phyloP scores from a whole-genome alignment of 2,329 filamentous ascomycete genomes.

The Nigrospora oryzae region DNA sequence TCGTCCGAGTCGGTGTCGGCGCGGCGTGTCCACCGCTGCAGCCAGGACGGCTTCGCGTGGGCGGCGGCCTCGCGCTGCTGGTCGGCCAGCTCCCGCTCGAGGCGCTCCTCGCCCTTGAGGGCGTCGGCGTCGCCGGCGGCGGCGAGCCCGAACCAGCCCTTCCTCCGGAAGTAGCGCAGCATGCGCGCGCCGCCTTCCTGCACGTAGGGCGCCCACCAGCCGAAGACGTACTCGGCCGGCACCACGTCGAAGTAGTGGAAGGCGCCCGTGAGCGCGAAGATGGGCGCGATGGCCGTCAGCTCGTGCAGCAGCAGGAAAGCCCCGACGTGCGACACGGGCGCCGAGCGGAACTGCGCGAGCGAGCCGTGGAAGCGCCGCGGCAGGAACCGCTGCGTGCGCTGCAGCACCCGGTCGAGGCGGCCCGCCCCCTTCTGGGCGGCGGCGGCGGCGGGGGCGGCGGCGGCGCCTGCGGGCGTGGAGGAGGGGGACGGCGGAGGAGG shows the following conservation, averaged over 20 bases:
- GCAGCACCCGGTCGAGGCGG: constrained; percentile 36
- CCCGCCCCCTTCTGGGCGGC: constrained; percentile 12
- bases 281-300: constrained; percentile 74
- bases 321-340: constrained; percentile 73
- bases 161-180: constrained; percentile 66
- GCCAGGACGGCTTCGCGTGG: constrained; percentile 16
- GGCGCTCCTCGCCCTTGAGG: constrained; percentile 8
- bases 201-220: constrained; percentile 40
- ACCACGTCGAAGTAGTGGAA: constrained; percentile 78
- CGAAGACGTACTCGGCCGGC: constrained; percentile 46
- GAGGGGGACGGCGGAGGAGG: not conserved
- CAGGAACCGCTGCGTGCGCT: constrained; percentile 32
- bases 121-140: constrained; percentile 19
- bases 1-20: constrained; percentile 6
- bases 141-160: constrained; percentile 70
- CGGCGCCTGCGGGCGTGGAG: not conserved
- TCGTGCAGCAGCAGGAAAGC: constrained; percentile 90
- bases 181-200: constrained; percentile 63
- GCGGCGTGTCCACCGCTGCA: too few relatives aligned
- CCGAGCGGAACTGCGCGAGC: constrained; percentile 60
- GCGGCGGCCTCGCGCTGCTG: constrained; percentile 12
- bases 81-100: constrained; percentile 15
- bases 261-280: constrained; percentile 62
- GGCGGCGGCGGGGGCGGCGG: constrained; percentile 2
- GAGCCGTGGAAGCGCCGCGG: constrained; percentile 62